Conservation (phyloP, 345 rosid genomes). For the Excoecaria cochinchinensis region DNA sequence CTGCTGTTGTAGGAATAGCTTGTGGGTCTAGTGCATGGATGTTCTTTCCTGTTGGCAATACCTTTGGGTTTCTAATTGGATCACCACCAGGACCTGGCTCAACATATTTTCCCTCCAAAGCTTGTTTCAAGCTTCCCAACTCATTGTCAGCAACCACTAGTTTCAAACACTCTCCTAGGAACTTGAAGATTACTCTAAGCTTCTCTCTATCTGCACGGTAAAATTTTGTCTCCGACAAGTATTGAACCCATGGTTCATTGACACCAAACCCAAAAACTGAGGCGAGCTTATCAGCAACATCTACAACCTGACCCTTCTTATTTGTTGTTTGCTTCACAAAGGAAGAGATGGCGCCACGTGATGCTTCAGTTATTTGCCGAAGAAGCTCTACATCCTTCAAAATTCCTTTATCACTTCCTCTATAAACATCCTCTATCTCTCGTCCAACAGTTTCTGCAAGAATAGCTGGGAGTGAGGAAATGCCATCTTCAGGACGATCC, state of each 20-base stretch:
- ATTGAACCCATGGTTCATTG: constrained; percentile 95
- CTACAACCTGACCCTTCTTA: constrained; percentile 84
- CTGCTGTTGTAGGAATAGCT: constrained; percentile 94
- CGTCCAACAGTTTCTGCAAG: constrained; percentile 81
- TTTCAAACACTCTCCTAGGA: constrained; percentile 86
- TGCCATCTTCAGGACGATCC: constrained; percentile 83
- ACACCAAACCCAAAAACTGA: constrained; percentile 91
- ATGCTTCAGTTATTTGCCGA: constrained; percentile 85
- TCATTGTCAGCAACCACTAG: constrained; percentile 92
- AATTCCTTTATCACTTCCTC: constrained; percentile 85
- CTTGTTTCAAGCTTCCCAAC: constrained; percentile 88
- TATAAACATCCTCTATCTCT: constrained; percentile 77
- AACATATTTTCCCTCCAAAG: constrained; percentile 87
- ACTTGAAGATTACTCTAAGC: constrained; percentile 70
- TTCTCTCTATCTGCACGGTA: constrained; percentile 85
- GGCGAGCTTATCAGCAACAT: constrained; percentile 67
- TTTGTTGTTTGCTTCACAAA: constrained; percentile 81
- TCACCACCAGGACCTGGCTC: constrained; percentile 99
- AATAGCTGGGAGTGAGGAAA: constrained; percentile 69
- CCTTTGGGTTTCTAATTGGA: constrained; percentile 96
- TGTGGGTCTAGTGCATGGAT: constrained; percentile 98
- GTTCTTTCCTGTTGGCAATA: constrained; percentile 96
- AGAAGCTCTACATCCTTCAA: constrained; percentile 96
- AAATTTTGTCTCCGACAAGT: constrained; percentile 79
- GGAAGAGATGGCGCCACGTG: constrained; percentile 81